Percentiles rank a stretch among this genome's conserved stretches.
phyloP scores from a whole-genome alignment of 768 basidiomycete species.

The Harrya chromipes region DNA sequence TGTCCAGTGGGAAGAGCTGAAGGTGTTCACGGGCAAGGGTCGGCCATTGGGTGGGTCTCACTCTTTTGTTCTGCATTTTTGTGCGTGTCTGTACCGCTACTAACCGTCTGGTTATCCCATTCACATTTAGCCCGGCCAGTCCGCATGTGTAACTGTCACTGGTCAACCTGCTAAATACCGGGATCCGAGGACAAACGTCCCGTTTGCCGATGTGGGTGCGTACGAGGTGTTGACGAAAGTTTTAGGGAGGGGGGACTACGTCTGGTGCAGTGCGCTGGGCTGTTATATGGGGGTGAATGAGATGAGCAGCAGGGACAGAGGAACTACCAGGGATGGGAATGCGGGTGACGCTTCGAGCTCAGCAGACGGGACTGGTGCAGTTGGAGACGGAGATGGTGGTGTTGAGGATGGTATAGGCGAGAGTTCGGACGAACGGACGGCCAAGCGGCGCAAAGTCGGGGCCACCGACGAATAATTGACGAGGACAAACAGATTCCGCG shows the following conservation, averaged over 20 bases:
- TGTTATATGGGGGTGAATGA: slow-evolving; percentile 36
- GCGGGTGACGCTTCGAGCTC: neutral
- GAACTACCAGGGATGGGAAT: neutral
- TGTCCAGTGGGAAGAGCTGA: slow-evolving; percentile 73
- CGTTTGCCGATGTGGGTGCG: slow-evolving; percentile 68
- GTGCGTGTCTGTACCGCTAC: neutral
- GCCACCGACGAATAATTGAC: slow-evolving; percentile 2
- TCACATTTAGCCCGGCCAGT: slow-evolving; percentile 54
- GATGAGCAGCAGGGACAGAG: neutral
- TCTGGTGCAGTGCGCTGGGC: slow-evolving; percentile 52
- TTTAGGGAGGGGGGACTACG: slow-evolving; percentile 57
- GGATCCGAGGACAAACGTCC: slow-evolving; percentile 77
- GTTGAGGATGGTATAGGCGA: neutral
- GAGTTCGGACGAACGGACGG: slow-evolving; percentile 6
- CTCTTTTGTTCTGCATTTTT: slow-evolving; percentile 1
- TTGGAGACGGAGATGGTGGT: neutral
- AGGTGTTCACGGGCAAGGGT: slow-evolving; percentile 60
- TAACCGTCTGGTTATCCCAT: neutral
- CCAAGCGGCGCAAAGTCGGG: slow-evolving; percentile 17
- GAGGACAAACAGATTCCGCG: neutral
- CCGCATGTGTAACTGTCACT: slow-evolving; percentile 73
- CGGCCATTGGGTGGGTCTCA: slow-evolving; percentile 54
- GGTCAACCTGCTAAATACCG: slow-evolving; percentile 73
- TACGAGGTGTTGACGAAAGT: slow-evolving; percentile 62
- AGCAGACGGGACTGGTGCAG: neutral